Evolutionary conservation across 192 early-diverging fungal species (phyloP).

Genomic region (Coemansia sp.): DNA sequence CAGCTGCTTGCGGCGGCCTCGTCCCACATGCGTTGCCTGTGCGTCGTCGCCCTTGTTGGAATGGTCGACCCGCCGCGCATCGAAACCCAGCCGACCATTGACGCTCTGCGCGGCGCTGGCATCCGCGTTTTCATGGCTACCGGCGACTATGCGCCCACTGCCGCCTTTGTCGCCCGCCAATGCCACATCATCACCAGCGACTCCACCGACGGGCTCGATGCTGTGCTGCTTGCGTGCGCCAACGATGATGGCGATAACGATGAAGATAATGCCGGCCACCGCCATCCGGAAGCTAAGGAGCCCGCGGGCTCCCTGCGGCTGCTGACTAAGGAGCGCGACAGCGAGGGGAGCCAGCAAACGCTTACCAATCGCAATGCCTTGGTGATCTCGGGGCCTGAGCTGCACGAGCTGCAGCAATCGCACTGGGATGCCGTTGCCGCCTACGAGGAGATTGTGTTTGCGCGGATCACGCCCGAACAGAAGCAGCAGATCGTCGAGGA

Average conservation of each 20-base stretch:
- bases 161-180: constrained; percentile 74
- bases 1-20: constrained; percentile 23
- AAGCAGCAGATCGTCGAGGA: constrained; percentile 82
- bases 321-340: too few species aligned
- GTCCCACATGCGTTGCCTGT: constrained; percentile 56
- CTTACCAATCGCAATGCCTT: constrained; percentile 34
- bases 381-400: constrained; percentile 70
- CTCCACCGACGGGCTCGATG: constrained; percentile 37
- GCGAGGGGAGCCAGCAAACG: neutral
- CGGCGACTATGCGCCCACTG: constrained; percentile 78
- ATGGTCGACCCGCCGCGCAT: constrained; percentile 85
- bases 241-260: too few species aligned
- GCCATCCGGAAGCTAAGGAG: too few species aligned
- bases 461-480: constrained; percentile 86
- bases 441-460: constrained; percentile 84
- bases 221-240: constrained; percentile 9
- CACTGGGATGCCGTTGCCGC: constrained; percentile 72
- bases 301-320: too few species aligned
- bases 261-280: too few species aligned
- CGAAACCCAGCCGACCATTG: constrained; percentile 69
- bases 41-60: constrained; percentile 72
- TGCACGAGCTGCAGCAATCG: constrained; percentile 59
- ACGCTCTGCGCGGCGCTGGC: constrained; percentile 62
- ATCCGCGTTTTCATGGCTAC: constrained; percentile 86
- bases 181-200: constrained; percentile 71